A percentile compares a stretch with the other conserved stretches of the same genome.
phyloP scores from a whole-genome alignment of 805 yeast genomes.

The Yamadazyma laniorum region DNA sequence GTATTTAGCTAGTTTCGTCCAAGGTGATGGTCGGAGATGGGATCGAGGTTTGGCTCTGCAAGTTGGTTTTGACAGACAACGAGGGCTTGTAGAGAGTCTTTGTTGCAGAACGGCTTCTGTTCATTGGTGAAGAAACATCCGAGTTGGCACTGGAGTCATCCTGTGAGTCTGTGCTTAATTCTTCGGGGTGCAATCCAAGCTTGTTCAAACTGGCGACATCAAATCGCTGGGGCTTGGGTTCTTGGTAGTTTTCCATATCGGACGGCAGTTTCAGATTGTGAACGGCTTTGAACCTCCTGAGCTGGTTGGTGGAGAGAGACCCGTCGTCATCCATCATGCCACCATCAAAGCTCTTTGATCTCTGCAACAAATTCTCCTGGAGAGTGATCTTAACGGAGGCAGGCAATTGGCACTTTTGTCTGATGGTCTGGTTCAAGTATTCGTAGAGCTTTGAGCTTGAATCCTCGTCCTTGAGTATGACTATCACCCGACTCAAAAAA shows the following conservation, averaged over 20 bases:
- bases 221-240: constrained; percentile 36
- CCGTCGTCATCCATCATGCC: constrained; percentile 13
- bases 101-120: constrained; percentile 23
- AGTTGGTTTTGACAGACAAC: constrained; percentile 22
- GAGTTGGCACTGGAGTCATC: not conserved
- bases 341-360: constrained; percentile 27
- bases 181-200: constrained; percentile 19
- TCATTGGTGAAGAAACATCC: constrained; percentile 12
- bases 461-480: constrained; percentile 32
- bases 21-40: constrained; percentile 38
- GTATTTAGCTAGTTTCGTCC: constrained; percentile 25
- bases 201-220: constrained; percentile 27
- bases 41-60: not conserved
- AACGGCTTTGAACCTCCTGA: constrained; percentile 25
- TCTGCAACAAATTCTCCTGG: constrained; percentile 38
- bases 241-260: constrained; percentile 20
- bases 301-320: constrained; percentile 18
- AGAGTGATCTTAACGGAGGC: constrained; percentile 27
- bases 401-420: constrained; percentile 8
- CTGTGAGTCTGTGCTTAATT: too few relatives aligned
- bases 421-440: constrained; percentile 15
- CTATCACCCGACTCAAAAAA: constrained; percentile 35
- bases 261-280: constrained; percentile 6
- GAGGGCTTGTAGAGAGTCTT: constrained; percentile 38
- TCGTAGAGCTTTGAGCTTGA: constrained; percentile 26